Conservation (phyloP, 106 monocot genomes). For the Dendrobium catenatum region DNA sequence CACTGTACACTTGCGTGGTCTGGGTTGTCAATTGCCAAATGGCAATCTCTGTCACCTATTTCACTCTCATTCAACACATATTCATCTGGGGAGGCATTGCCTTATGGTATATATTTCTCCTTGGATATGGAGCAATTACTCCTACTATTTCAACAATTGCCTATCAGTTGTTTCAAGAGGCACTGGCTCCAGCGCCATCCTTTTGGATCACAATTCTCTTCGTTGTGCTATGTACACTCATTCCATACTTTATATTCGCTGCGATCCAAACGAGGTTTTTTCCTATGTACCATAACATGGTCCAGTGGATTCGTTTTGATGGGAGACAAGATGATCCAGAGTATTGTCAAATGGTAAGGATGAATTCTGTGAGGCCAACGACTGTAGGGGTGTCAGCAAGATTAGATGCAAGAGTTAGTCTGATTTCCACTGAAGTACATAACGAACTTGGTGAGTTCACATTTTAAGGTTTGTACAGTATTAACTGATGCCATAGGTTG, state of each 20-base stretch:
- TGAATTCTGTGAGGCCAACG: slow-evolving; percentile 48
- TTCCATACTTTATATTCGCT: slow-evolving; percentile 52
- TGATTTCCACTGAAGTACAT: slow-evolving; percentile 6
- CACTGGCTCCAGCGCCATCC: slow-evolving; percentile 37
- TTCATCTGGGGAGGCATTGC: slow-evolving; percentile 80
- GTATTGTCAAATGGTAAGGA: slow-evolving; percentile 49
- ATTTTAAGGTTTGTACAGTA: background rate
- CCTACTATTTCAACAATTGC: slow-evolving; percentile 41
- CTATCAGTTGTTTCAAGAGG: slow-evolving; percentile 67
- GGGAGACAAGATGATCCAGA: slow-evolving; percentile 63
- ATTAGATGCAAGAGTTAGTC: slow-evolving; percentile 46
- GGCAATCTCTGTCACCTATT: slow-evolving; percentile 80
- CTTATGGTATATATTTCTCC: slow-evolving; percentile 70
- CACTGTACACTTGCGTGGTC: slow-evolving; percentile 77
- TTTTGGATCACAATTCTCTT: slow-evolving; percentile 67
- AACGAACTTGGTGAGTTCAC: background rate
- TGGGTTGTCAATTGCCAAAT: slow-evolving; percentile 97
- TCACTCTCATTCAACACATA: slow-evolving; percentile 89
- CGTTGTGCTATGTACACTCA: slow-evolving; percentile 45
- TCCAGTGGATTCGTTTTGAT: slow-evolving; percentile 69
- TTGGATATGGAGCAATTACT: slow-evolving; percentile 57
- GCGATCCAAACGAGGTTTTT: slow-evolving; percentile 74
- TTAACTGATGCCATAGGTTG: background rate
- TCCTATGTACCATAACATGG: slow-evolving; percentile 86
- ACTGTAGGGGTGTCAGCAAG: slow-evolving; percentile 78